Base-by-base conservation (phyloP, 352 stramenopile genomes). In the Aphanomyces invadans region DNA sequence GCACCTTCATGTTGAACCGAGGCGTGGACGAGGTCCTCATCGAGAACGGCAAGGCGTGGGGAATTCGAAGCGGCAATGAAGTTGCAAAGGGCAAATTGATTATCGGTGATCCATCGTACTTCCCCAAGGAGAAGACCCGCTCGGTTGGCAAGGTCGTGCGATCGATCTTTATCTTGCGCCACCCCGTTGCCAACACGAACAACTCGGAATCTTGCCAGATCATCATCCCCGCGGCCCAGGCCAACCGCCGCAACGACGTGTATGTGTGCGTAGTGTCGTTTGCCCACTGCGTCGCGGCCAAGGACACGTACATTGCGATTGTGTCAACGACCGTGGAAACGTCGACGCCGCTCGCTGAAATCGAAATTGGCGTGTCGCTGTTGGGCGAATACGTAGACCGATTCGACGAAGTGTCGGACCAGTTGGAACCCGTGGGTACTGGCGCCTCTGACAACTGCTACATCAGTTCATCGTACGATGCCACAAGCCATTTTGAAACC, bases 1-100 rank as follows among this genome's bases (percentile, higher is more conserved):
- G 97, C 70, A 99, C 96, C 45, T 99, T 99, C 74, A 99, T 99
- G 97, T 87, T 99, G 28, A 98, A 99, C 79, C 94, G 94, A 61
- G 85, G 91, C 60, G 90, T 99, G 15, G 88, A 96, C 57, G 88
- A 97, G 74, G 87, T 97, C 49, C 71, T 99, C 23, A 97, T 95
- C 62, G 85, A 84, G 45, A 75, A 95, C 54, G 95, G 92, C 62
- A 86, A 97, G 71, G 96, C 96, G 1, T 98, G 87, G 81, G 97
- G 97, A 63, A 89, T 97, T 56, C 79, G 83, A 23, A 79, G 85
- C 49, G 79, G 89, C 71, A 97, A 98, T 74, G 81, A 98, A 76
- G 96, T 98, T 74, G 97, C 97, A 31, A 98, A 97, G 76, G 96
- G 95, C 62, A 93, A 95, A 64, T 89, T 99, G 66, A 89, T 99